Base-by-base conservation (phyloP, 371 early-diverging fungal species). In the Actinomucor elegans region DNA sequence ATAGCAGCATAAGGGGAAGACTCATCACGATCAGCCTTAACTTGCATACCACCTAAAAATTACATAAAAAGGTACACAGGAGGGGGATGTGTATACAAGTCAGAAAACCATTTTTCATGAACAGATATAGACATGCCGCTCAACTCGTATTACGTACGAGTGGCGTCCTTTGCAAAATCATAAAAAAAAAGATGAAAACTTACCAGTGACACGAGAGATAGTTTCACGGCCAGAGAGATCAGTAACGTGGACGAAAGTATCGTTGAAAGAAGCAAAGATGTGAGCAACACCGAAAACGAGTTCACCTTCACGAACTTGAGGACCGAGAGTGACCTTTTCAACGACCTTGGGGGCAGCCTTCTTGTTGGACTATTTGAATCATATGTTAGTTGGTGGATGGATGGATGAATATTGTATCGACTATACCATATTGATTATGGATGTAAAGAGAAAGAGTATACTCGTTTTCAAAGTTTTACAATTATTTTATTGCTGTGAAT, bases 31-130 rank as follows among this genome's bases (percentile, higher is more conserved):
- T 99, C 99, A 64, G 99, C 97, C 92, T 99, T 99, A 71, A 99
- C 99, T 88, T 97, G 99, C 99, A 99, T 99, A 75, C 99, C 99
- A 89, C n/a, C n/a, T n/a, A n/a, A n/a, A n/a, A n/a, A n/a, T n/a
- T 31, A 64, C 48, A 45, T 33, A 48, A 38, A 66, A 61, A 57
- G 64, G 38, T 50, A 56, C 45, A 50, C 26, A n/a, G 52, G 57
- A 65, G 52, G 55, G 63, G 73, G 65, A 60, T 64, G 55, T 52
- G 52, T 46, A 52, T 48, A 9, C 11, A 14, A 23, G 5, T 17
- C 8, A 37, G 17, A 17, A 29, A 31, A n/a, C 9, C 20, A 9
- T 41, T 41, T 21, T 10, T 5, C 3, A 8, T 11, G 10, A 32
- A 3, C 29, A 20, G 23, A 21, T 18, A 46, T 33, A 32, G n/a